Percentiles rank a stretch among this genome's conserved stretches.
These are phyloP conservation scores for Chaetothyriales sp. DNA, from an alignment of 2,329 filamentous ascomycete genomes.

Conservation along the genomic window DNA sequence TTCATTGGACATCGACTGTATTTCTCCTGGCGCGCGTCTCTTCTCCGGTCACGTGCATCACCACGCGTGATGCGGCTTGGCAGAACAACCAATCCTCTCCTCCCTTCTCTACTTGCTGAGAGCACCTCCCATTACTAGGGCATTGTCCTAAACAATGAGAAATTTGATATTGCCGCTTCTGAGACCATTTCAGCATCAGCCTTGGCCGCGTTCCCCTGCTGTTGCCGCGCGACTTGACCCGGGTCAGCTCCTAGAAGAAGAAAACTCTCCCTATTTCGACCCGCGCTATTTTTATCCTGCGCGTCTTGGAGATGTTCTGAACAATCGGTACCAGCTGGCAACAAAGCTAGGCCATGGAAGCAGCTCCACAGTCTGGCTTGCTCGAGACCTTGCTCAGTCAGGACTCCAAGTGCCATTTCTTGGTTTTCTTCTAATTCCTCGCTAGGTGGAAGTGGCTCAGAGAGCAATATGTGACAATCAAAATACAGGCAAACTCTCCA, in stretches of 20 bases:
- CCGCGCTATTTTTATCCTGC: conserved; percentile 23
- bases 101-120: too few species aligned
- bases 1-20: too few species aligned
- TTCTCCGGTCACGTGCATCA: too few species aligned
- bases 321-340: conserved; percentile 19
- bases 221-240: not conserved
- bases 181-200: conserved; percentile 1
- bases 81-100: too few species aligned
- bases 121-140: too few species aligned
- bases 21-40: too few species aligned
- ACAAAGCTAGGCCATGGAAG: conserved; percentile 24
- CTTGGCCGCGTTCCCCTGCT: not conserved
- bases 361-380: conserved; percentile 25
- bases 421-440: not conserved
- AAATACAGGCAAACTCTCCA: not conserved
- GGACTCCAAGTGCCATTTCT: not conserved
- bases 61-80: too few species aligned
- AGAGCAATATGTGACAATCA: not conserved
- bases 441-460: not conserved
- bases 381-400: conserved; percentile 19
- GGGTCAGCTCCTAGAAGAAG: conserved; percentile 22
- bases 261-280: conserved; percentile 20
- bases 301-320: conserved; percentile 22
- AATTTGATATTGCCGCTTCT: conserved; percentile 1
- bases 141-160: conserved; percentile 1